These are phyloP conservation scores for Persicaria maculosa DNA, from an alignment of 148 eudicot genomes.

Conservation along the genomic window DNA sequence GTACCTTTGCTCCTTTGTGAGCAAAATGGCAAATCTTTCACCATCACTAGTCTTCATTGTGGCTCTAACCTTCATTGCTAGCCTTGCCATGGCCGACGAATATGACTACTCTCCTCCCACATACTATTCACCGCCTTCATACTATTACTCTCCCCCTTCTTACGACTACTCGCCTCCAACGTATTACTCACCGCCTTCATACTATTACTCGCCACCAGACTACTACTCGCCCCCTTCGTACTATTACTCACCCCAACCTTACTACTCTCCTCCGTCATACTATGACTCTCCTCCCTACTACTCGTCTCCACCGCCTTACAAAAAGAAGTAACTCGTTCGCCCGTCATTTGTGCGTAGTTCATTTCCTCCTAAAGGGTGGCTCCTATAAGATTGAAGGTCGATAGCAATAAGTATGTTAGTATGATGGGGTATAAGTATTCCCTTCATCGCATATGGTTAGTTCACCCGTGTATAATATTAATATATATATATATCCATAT, in stretches of 20 bases:
- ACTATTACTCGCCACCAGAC: not conserved
- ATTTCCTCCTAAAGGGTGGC: no score
- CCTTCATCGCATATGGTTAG: no score
- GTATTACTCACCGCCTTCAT: not conserved
- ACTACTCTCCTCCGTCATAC: not conserved
- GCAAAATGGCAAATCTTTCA: not conserved
- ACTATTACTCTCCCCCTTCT: not conserved
- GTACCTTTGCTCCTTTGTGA: not conserved
- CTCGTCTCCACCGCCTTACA: not conserved
- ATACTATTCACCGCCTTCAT: not conserved
- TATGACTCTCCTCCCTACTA: not conserved
- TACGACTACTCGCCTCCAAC: not conserved
- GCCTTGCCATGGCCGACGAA: constrained; percentile 5
- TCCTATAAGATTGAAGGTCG: no score
- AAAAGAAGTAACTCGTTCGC: not conserved
- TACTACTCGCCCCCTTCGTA: not conserved
- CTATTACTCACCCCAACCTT: not conserved
- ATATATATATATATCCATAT: no score
- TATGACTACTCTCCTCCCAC: not conserved
- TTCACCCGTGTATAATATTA: no score
- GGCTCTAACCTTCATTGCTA: not conserved
- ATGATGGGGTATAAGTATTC: no score
- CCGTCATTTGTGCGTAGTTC: no score
- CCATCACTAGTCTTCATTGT: not conserved
- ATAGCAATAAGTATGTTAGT: no score